Base-by-base conservation (phyloP, 2,329 filamentous ascomycete species). In the Pseudocercospora fijiensis region DNA sequence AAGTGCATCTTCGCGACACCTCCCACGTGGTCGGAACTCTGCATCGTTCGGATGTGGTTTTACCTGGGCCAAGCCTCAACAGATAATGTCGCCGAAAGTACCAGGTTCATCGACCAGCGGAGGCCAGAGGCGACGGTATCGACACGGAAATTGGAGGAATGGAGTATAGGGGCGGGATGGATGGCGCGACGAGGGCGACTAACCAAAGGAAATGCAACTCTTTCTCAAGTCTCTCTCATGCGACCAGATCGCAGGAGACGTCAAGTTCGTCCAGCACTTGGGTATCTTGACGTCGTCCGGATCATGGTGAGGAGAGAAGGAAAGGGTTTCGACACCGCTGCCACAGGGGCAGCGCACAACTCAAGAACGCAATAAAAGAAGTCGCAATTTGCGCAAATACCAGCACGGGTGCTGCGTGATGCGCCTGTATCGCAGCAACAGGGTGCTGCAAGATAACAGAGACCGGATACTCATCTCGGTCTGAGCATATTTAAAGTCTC, bases 121-220 rank as follows among this genome's bases (percentile, higher is more conserved):
- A 75, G 76, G 76, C 74, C 75, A 66, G 73, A 63, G 70, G 67
- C 73, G 71, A 68, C 65, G 72, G 71, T 73, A 71, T 73, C 70
- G 67, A 68, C 53, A 69, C 71, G 73, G 73, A 76, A 73, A 73
- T 73, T 73, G 68, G 66, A 75, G 68, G 74, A 69, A 72, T 74
- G 67, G 67, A 65, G 67, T 66, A 76, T 78, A 78, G 80, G 76
- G 74, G 69, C 79, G 71, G 80, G 79, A 78, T 77, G 78, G 73
- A 76, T 69, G 74, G 76, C 75, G 74, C 72, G 62, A 65, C 68
- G 68, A 70, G 68, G 68, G 64, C 67, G 67, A 70, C 68, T 70
- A 65, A 70, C 67, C 67, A 66, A 65, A 66, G 68, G 72, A 74
- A 75, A 71, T 65, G 61, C 73, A 74, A 57, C 72, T 64, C 73